phyloP scores from a whole-genome alignment of 495 filamentous ascomycete species.

The Amorphotheca resinae region DNA sequence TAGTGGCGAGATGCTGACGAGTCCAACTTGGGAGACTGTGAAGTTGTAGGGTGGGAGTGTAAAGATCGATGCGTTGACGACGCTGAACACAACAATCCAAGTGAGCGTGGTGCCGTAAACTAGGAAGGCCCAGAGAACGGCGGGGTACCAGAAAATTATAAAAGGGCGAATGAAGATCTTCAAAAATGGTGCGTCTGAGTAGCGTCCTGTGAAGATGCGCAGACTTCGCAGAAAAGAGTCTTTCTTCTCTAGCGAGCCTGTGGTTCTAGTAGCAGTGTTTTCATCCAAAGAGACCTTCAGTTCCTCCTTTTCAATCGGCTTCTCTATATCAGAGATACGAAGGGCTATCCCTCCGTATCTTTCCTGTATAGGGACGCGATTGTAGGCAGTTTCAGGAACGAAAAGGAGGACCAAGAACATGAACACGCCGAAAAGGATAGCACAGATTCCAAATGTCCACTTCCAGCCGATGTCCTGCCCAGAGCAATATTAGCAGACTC shows the following conservation, averaged over 20 bases:
- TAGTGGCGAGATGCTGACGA: conserved; percentile 38
- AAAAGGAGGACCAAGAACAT: conserved; percentile 34
- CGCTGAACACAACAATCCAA: conserved; percentile 42
- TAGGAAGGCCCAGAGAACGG: conserved; percentile 40
- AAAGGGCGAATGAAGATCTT: conserved; percentile 38
- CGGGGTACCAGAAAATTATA: conserved; percentile 40
- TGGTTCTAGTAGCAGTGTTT: conserved; percentile 7
- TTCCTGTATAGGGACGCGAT: conserved; percentile 23
- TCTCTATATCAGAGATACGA: conserved; percentile 19
- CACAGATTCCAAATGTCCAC: conserved; percentile 43
- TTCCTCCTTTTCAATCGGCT: too few species aligned
- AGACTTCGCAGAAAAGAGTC: conserved; percentile 22
- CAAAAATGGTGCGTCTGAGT: conserved; percentile 34
- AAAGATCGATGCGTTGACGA: conserved; percentile 41
- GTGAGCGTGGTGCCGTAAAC: conserved; percentile 38
- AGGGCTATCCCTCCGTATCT: conserved; percentile 15
- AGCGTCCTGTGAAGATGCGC: conserved; percentile 25
- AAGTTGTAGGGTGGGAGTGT: conserved; percentile 40
- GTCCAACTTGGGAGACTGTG: conserved; percentile 32
- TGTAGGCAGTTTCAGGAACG: conserved; percentile 41
- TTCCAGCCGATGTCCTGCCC: conserved; percentile 34
- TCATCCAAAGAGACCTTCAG: too few species aligned
- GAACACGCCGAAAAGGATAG: conserved; percentile 38
- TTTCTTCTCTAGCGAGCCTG: conserved; percentile 6
- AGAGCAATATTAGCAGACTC: conserved; percentile 2